Evolutionary conservation across 768 basidiomycete genomes (phyloP).

Genomic region (Tylopilus sp.): DNA sequence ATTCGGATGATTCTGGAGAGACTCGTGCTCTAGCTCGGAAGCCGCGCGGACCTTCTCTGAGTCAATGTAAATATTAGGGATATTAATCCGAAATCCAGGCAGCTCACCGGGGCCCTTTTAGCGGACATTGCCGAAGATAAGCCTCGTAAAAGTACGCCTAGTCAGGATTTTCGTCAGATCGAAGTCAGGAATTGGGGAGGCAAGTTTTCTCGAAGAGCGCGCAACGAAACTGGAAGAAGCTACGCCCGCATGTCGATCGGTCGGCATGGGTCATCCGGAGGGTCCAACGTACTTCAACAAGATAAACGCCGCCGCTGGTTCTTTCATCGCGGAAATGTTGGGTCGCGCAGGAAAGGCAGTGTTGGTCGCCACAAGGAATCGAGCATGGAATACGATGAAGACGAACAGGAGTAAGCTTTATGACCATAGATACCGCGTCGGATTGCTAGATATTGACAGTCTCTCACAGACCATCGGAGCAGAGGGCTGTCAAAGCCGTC

Average conservation of each 20-base stretch:
- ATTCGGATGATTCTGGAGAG: not conserved
- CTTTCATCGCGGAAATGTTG: conserved; percentile 8
- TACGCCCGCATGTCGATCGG: conserved; percentile 21
- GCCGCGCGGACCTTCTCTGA: not conserved
- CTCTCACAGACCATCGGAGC: conserved; percentile 4
- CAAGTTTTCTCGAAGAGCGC: conserved; percentile 5
- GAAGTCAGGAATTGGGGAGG: conserved; percentile 3
- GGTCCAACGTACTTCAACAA: not conserved
- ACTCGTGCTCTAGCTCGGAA: conserved; percentile 6
- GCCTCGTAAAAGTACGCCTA: conserved; percentile 4
- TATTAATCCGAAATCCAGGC: not conserved
- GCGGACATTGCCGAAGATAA: conserved; percentile 5
- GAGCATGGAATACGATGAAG: conserved; percentile 1
- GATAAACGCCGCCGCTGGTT: conserved; percentile 16
- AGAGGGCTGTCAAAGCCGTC: conserved; percentile 12
- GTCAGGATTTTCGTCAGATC: not conserved
- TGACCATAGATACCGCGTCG: no score
- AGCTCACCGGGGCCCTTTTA: conserved; percentile 6
- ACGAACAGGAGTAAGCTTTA: conserved; percentile 5
- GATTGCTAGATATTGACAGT: conserved; percentile 2
- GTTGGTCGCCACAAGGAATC: not conserved
- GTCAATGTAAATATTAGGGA: conserved; percentile 12
- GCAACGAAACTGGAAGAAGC: not conserved
- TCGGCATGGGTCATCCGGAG: not conserved
- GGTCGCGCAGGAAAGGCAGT: not conserved